Evolutionary conservation across 257 asterid genomes (phyloP).

Genomic region (Nemophila menziesii): DNA sequence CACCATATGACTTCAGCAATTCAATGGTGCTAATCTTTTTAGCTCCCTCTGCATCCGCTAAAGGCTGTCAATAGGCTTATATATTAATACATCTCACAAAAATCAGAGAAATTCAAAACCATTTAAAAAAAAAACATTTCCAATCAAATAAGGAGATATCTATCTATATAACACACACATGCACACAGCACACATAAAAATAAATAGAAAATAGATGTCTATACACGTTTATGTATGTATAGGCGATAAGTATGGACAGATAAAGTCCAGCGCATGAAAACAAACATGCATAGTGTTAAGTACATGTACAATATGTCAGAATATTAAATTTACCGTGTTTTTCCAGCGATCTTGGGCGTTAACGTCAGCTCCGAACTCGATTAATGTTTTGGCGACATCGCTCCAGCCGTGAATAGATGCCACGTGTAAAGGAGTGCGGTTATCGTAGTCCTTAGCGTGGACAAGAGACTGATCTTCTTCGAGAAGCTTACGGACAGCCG

Average conservation of each 20-base stretch:
- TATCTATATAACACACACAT: too few relatives aligned
- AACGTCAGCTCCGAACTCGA: conserved; percentile 52
- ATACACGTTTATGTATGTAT: not conserved
- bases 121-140: not conserved
- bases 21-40: conserved; percentile 27
- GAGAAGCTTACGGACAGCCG: conserved; percentile 47
- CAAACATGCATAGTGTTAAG: too few relatives aligned
- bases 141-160: too few relatives aligned
- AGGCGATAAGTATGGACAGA: not conserved
- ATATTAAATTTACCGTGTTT: conserved; percentile 35
- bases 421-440: conserved; percentile 68
- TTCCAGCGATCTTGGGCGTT: conserved; percentile 81
- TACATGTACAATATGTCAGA: too few relatives aligned
- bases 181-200: too few relatives aligned
- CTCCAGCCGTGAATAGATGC: conserved; percentile 71
- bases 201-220: not conserved
- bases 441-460: conserved; percentile 57
- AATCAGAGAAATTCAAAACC: not conserved
- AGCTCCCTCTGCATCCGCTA: conserved; percentile 89
- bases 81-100: too few relatives aligned
- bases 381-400: conserved; percentile 47
- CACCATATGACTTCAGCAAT: conserved; percentile 55
- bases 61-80: conserved; percentile 34
- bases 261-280: too few relatives aligned
- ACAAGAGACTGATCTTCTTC: conserved; percentile 61